Evolutionary conservation across 208 protist species (phyloP).

Genomic region (Trypanosoma brucei): DNA sequence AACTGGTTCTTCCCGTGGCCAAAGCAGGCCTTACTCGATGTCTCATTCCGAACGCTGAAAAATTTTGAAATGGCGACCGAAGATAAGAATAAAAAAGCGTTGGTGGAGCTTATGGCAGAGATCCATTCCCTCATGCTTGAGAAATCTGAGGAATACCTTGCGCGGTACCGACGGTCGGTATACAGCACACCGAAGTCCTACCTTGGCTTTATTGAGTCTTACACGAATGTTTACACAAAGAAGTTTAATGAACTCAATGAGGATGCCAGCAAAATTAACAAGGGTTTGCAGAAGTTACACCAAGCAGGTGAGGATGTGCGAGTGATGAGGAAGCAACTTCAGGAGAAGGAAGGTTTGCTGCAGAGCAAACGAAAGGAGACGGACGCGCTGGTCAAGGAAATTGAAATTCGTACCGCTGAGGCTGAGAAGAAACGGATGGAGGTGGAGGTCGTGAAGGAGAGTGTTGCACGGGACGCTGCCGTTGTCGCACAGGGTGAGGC

Average conservation of each 20-base stretch:
- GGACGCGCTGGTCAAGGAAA: slow-evolving; percentile 91
- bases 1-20: slow-evolving; percentile 99
- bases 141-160: slow-evolving; percentile 90
- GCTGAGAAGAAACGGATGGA: slow-evolving; percentile 95
- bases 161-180: slow-evolving; percentile 88
- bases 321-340: slow-evolving; percentile 92
- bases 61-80: slow-evolving; percentile 91
- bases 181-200: slow-evolving; percentile 94
- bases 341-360: slow-evolving; percentile 92
- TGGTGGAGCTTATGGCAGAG: slow-evolving; percentile 90
- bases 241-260: slow-evolving; percentile 92
- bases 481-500: slow-evolving; percentile 90
- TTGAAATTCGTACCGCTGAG: slow-evolving; percentile 88
- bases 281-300: slow-evolving; percentile 93
- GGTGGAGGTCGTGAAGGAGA: slow-evolving; percentile 92
- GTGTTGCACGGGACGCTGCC: slow-evolving; percentile 81
- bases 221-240: slow-evolving; percentile 88
- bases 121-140: slow-evolving; percentile 90
- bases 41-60: slow-evolving; percentile 87
- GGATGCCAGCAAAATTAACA: slow-evolving; percentile 91
- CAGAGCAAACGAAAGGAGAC: slow-evolving; percentile 91
- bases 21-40: slow-evolving; percentile 92
- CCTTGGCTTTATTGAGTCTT: slow-evolving; percentile 92
- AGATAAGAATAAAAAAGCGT: slow-evolving; percentile 81
- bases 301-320: slow-evolving; percentile 92